These are phyloP conservation scores for Amborella trichopoda DNA, from an alignment of 164 flowering plant genomes.

Conservation along the genomic window DNA sequence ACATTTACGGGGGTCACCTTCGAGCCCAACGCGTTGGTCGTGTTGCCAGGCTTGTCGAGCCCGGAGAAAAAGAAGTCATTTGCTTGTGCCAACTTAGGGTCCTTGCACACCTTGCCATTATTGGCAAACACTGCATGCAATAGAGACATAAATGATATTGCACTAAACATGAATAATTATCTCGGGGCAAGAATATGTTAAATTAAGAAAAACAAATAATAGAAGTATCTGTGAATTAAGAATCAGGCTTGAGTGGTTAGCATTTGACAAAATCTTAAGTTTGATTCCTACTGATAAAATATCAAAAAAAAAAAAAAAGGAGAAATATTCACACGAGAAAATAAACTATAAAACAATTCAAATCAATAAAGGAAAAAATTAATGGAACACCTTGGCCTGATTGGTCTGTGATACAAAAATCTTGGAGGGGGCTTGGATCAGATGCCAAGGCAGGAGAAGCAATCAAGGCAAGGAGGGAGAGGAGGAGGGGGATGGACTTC, in stretches of 20 bases:
- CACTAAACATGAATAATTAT: background rate
- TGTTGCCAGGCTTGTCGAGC: constrained; percentile 6
- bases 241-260: background rate
- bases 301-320: background rate
- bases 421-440: constrained; percentile 7
- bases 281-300: background rate
- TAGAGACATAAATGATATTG: background rate
- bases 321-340: background rate
- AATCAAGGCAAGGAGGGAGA: background rate
- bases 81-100: constrained; percentile 5
- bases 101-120: constrained; percentile 15
- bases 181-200: too few species aligned
- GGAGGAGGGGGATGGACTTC: background rate
- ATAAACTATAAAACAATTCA: background rate
- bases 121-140: constrained; percentile 6
- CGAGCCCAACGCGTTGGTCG: constrained; percentile 9
- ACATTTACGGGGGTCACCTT: constrained; percentile 10
- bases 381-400: background rate
- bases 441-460: background rate
- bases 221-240: too few species aligned
- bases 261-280: background rate
- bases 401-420: constrained; percentile 3
- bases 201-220: too few species aligned
- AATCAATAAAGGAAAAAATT: background rate
- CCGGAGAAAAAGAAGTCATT: constrained; percentile 13